These are phyloP conservation scores for Penicillium pulvis DNA, from an alignment of 495 filamentous ascomycete species.

Conservation along the genomic window DNA sequence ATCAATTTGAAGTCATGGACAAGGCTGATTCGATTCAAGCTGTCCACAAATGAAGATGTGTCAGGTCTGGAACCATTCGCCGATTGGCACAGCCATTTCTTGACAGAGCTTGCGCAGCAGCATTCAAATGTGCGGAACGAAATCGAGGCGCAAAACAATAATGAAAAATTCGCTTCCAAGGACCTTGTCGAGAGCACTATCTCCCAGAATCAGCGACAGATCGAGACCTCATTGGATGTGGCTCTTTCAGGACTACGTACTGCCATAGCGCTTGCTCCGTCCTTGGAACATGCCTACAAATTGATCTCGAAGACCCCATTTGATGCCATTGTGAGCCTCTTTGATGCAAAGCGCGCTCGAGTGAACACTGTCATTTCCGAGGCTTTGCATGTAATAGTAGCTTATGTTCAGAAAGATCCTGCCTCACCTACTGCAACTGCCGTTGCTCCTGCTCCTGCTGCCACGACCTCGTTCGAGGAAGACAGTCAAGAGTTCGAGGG, in stretches of 20 bases:
- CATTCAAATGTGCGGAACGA: slow-evolving; percentile 62
- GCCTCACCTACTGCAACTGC: slow-evolving; percentile 17
- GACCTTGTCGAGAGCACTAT: slow-evolving; percentile 58
- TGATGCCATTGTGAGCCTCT: slow-evolving; percentile 37
- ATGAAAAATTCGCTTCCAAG: slow-evolving; percentile 43
- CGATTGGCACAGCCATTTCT: slow-evolving; percentile 68
- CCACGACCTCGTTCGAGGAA: slow-evolving; percentile 43
- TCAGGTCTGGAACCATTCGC: slow-evolving; percentile 59
- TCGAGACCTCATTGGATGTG: slow-evolving; percentile 60
- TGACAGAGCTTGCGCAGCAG: slow-evolving; percentile 57
- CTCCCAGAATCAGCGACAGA: slow-evolving; percentile 60
- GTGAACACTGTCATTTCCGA: slow-evolving; percentile 41
- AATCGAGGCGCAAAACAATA: slow-evolving; percentile 57
- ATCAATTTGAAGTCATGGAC: slow-evolving; percentile 83
- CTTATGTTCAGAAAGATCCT: slow-evolving; percentile 41
- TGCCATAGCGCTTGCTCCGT: slow-evolving; percentile 46
- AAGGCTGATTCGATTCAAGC: slow-evolving; percentile 73
- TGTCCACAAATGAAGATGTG: slow-evolving; percentile 58
- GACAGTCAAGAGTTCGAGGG: slow-evolving; percentile 80
- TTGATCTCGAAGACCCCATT: slow-evolving; percentile 41
- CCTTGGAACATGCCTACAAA: slow-evolving; percentile 36
- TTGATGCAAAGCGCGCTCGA: slow-evolving; percentile 37
- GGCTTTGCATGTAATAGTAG: slow-evolving; percentile 37
- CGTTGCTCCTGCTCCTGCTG: slow-evolving; percentile 2
- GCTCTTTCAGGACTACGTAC: slow-evolving; percentile 53